Evolutionary conservation across 73 alveolate genomes (phyloP).

Genomic region (Symbiodinium pilosum): DNA sequence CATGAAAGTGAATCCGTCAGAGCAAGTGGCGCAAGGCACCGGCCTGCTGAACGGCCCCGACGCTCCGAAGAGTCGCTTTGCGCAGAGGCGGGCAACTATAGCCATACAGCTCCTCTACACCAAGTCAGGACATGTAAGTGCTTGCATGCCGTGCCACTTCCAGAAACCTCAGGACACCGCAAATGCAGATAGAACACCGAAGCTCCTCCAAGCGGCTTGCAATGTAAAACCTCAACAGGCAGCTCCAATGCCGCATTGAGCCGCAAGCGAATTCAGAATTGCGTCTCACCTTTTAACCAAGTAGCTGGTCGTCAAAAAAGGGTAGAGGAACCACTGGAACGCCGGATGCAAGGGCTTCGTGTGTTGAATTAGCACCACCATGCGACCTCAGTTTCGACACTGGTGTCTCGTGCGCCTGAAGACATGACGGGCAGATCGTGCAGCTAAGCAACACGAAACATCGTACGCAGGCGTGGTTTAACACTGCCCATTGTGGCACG

Average conservation of each 20-base stretch:
- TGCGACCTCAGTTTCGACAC: neutral
- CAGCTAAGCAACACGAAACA: neutral
- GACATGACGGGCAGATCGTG: too few relatives aligned
- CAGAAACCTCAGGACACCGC: too few relatives aligned
- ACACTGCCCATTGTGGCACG: slow-evolving; percentile 2
- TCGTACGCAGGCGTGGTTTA: neutral
- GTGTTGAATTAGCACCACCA: neutral
- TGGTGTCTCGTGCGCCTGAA: neutral
- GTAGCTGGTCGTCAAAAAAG: neutral
- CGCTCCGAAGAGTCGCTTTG: neutral
- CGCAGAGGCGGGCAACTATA: neutral
- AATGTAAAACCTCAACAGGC: neutral
- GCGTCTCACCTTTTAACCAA: neutral
- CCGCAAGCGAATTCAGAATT: too few relatives aligned
- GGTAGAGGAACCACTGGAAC: neutral
- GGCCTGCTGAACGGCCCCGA: neutral
- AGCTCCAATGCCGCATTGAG: too few relatives aligned
- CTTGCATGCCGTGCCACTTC: neutral
- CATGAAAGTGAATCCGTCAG: neutral
- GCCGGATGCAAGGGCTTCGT: neutral
- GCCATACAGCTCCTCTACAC: neutral
- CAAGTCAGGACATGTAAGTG: neutral
- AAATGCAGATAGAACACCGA: too few relatives aligned
- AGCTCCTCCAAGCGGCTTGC: slow-evolving; percentile 11
- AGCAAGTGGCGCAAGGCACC: neutral